Evolutionary conservation across 1,284 basidiomycete genomes (phyloP).

Genomic region (Peniophora sp.): DNA sequence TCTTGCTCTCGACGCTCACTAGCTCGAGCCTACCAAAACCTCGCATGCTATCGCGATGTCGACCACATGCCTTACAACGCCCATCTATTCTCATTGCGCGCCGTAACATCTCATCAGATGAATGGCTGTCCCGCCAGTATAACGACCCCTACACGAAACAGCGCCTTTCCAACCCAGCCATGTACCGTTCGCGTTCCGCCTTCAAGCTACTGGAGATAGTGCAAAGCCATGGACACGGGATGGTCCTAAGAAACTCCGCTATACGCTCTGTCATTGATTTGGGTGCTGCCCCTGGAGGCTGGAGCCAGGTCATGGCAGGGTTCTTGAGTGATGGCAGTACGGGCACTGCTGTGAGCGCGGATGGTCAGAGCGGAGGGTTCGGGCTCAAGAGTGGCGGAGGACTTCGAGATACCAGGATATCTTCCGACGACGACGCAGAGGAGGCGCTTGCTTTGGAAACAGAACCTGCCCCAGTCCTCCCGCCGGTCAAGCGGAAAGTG

Average conservation of each 20-base stretch:
- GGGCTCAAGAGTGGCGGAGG: slow-evolving; percentile 8
- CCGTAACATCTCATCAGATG: slow-evolving; percentile 21
- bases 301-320: slow-evolving; percentile 75
- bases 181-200: slow-evolving; percentile 73
- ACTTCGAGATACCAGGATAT: neutral
- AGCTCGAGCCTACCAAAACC: too few relatives aligned
- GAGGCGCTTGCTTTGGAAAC: slow-evolving; percentile 1
- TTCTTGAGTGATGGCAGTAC: slow-evolving; percentile 17
- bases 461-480: neutral
- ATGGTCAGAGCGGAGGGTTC: slow-evolving; percentile 6
- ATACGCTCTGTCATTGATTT: slow-evolving; percentile 69
- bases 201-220: slow-evolving; percentile 81
- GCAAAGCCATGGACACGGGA: slow-evolving; percentile 28
- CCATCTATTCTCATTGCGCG: slow-evolving; percentile 7
- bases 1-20: too few relatives aligned
- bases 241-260: slow-evolving; percentile 44
- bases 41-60: too few relatives aligned
- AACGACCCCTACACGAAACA: slow-evolving; percentile 64
- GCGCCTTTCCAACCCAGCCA: slow-evolving; percentile 33
- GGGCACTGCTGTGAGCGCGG: neutral
- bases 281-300: slow-evolving; percentile 83
- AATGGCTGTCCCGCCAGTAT: slow-evolving; percentile 56
- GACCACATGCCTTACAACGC: too few relatives aligned
- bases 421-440: slow-evolving; percentile 4
- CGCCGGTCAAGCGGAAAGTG: slow-evolving; percentile 26